Base-by-base conservation (phyloP, 345 rosid species). In the Physaria fendleri region DNA sequence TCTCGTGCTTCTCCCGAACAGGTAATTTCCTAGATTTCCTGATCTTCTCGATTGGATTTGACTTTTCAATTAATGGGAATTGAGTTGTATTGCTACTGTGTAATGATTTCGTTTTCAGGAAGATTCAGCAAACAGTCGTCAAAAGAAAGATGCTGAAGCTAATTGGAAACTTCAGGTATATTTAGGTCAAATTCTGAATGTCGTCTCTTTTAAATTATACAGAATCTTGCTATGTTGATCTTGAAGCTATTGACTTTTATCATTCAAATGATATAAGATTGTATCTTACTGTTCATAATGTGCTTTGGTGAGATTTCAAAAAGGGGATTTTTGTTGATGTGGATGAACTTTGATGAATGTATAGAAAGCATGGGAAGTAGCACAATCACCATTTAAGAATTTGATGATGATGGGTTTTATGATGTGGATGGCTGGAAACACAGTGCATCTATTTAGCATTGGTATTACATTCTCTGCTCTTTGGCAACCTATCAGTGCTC, bases 391-490 rank as follows among this genome's bases (percentile, higher is more conserved):
- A 0, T 85, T 94, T 74, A 94, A 86, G 87, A 94, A 90, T 75
- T 79, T 94, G 86, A 50, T 94, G 65, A 94, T 94, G 99, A 94
- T 94, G 99, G 99, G 99, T 1, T 94, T 94, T 74, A 94, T 94
- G 99, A 94, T 94, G 99, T 94, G 99, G 99, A 94, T 94, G 99
- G 97, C 99, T 72, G 99, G 99, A 52, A 94, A 85, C 63, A 87
- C 97, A 1, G 99, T 94, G 50, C 99, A 94, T 79, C 88, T 94
- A 9, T 94, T 94, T 65, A 94, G 99, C 74, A 94, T 94, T 65
- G 99, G 99, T 28, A 94, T 94, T 48, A 90, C 96, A 0, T 87
- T 94, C 74, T 94, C 99, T 6, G 99, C 99, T 69, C 97, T 94
- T 51, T 94, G 96, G 96, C 97, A 90, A 67, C 99, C 99, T 13